Evolutionary conservation across 2,329 filamentous ascomycete species (phyloP), one percentile per base, ranked within the genome.

Genomic region (Myriosclerotinia curreyana): DNA sequence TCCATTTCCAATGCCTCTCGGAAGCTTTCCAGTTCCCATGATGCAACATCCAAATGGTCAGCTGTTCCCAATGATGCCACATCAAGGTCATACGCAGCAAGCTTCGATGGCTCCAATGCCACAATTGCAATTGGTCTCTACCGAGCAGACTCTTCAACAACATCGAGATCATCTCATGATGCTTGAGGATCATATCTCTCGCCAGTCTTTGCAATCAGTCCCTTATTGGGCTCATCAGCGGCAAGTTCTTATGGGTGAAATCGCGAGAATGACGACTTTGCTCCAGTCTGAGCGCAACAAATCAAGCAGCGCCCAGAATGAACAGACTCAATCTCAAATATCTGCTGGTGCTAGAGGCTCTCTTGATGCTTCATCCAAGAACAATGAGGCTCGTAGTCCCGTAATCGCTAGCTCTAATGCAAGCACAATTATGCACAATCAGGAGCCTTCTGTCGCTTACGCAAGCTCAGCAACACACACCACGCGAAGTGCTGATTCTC

Each of bases 181-280:
- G 64, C 77, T 82, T 49, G 81, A 86, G 67, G 81, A 84, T 65
- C 84, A 88, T 68, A 74, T 87, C 52, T 79, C 81, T 60, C 86
- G 83, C 22, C 53, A 63, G n/a, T 63, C 61, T 11, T 22, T 63
- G 25, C 61, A 63, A 48, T 84, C 87, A 65, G 83, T 84, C 68
- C 79, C 77, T 66, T 74, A 78, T 42, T 80, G 84, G 72, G 77
- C 81, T 66, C 70, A 75, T 34, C 78, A 79, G 51, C 78, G 76
- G 4, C 71, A 76, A 44, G 71, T 76, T 44, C 71, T 84, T 64
- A 74, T 76, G n/a, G 73, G 76, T 28, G 61, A 63, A 40, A 63
- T 63, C 5, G 25, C 53, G 2, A 53, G 44, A 31, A 40, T 63
- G 25, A 51, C 53, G 6, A 31, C 11, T 14, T 34, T 58, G 6